Evolutionary conservation across 139 green algal species (phyloP).

Genomic region (Chlamydomonas asymmetrica): DNA sequence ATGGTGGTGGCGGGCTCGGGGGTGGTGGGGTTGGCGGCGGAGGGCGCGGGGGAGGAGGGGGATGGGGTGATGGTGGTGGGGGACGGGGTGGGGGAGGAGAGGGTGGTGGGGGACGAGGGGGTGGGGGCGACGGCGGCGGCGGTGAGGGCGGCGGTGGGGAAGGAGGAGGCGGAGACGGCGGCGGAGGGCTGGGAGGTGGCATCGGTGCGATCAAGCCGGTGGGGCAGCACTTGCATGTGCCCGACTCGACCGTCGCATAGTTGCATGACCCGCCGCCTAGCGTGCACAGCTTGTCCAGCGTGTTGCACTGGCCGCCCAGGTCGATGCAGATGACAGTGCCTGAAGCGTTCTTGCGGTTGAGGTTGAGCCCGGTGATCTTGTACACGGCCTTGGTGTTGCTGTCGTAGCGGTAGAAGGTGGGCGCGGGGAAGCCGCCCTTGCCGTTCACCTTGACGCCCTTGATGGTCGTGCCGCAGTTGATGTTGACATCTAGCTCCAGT

Average conservation of each 20-base stretch:
- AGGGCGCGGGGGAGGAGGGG: background rate
- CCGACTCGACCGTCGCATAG: too few relatives aligned
- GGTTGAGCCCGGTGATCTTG: background rate
- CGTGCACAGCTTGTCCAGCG: background rate
- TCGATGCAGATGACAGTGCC: slow-evolving; percentile 7
- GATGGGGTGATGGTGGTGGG: background rate
- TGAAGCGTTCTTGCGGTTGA: background rate
- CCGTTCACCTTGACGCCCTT: background rate
- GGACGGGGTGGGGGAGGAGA: background rate
- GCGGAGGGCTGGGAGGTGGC: background rate
- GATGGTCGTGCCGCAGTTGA: background rate
- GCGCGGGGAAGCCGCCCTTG: background rate
- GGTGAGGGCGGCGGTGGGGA: too few relatives aligned
- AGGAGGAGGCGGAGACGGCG: background rate
- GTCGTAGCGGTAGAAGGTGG: background rate
- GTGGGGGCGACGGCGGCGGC: background rate
- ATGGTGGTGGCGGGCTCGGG: background rate
- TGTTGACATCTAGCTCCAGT: too few relatives aligned
- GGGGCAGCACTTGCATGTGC: slow-evolving; percentile 14
- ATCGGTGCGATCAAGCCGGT: background rate
- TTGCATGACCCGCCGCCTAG: background rate
- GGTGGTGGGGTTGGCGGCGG: background rate
- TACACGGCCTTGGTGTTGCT: background rate
- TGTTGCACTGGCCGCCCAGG: background rate
- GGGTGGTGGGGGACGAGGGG: background rate